phyloP scores from a whole-genome alignment of 768 basidiomycete genomes.

The Epithele typhae region DNA sequence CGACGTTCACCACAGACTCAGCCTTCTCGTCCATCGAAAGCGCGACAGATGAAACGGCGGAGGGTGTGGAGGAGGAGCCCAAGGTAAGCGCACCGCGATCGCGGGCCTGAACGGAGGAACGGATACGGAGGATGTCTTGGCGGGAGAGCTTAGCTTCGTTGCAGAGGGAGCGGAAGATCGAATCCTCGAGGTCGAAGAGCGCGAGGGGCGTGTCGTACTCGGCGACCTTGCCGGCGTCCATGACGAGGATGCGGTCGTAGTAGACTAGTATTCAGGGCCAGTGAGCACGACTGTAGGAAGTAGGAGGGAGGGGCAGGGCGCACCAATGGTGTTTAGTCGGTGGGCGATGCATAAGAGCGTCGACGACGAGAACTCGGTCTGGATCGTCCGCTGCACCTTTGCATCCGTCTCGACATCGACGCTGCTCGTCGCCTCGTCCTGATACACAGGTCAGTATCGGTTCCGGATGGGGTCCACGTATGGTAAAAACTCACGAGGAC shows the following conservation, averaged over 20 bases:
- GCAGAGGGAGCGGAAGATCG: slow-evolving; percentile 69
- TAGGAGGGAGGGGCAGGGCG: slow-evolving; percentile 5
- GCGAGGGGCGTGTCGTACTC: slow-evolving; percentile 73
- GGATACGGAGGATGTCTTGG: slow-evolving; percentile 52
- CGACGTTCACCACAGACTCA: too few relatives aligned
- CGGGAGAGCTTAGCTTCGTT: slow-evolving; percentile 56
- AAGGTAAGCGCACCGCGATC: too few relatives aligned
- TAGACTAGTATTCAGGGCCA: slow-evolving; percentile 43
- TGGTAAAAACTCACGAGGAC: slow-evolving; percentile 46
- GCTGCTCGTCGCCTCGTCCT: slow-evolving; percentile 80
- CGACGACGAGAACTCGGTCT: slow-evolving; percentile 76
- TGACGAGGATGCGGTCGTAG: slow-evolving; percentile 70
- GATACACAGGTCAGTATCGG: neutral
- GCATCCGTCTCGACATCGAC: slow-evolving; percentile 86
- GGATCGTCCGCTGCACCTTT: slow-evolving; percentile 84
- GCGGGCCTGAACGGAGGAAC: too few relatives aligned
- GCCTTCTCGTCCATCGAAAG: too few relatives aligned
- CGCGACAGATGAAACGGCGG: too few relatives aligned
- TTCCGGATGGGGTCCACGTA: neutral
- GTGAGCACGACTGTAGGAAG: too few relatives aligned
- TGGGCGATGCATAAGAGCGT: slow-evolving; percentile 71
- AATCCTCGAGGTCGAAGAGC: slow-evolving; percentile 55
- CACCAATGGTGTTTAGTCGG: slow-evolving; percentile 60
- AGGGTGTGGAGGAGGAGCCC: too few relatives aligned
- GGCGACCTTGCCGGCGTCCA: slow-evolving; percentile 63